Evolutionary conservation across 2,329 filamentous ascomycete species (phyloP).

Genomic region (Talaromyces rugulosus): DNA sequence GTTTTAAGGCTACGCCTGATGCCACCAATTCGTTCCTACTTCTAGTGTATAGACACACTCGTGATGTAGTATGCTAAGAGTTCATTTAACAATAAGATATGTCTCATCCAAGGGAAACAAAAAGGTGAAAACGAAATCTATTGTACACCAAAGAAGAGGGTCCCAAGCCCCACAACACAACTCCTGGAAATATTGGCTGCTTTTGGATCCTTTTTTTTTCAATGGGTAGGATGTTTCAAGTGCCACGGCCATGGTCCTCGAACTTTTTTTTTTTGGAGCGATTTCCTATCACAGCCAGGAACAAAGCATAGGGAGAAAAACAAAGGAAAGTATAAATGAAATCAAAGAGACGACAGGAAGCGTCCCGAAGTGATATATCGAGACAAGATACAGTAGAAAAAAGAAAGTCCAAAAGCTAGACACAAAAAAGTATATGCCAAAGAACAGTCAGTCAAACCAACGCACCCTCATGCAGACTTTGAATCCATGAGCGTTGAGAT

Average conservation of each 20-base stretch:
- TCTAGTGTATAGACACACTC: not conserved
- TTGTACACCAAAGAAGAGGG: constrained; percentile 15
- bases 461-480: not conserved
- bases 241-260: not conserved
- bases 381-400: not conserved
- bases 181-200: not conserved
- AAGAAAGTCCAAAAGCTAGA: not conserved
- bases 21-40: no score
- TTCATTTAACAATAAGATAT: constrained; percentile 7
- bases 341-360: not conserved
- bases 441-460: constrained; percentile 7
- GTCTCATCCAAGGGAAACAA: constrained; percentile 7
- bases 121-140: constrained; percentile 14
- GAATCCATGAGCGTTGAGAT: not conserved
- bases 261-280: not conserved
- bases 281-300: not conserved
- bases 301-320: constrained; percentile 1
- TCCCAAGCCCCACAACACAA: not conserved
- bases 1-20: no score
- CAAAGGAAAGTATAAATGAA: not conserved
- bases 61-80: not conserved
- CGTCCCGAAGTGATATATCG: not conserved
- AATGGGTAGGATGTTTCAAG: not conserved
- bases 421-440: constrained; percentile 4
- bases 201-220: not conserved